phyloP scores from a whole-genome alignment of 306 rosid species.

The Sicyos edulis region DNA sequence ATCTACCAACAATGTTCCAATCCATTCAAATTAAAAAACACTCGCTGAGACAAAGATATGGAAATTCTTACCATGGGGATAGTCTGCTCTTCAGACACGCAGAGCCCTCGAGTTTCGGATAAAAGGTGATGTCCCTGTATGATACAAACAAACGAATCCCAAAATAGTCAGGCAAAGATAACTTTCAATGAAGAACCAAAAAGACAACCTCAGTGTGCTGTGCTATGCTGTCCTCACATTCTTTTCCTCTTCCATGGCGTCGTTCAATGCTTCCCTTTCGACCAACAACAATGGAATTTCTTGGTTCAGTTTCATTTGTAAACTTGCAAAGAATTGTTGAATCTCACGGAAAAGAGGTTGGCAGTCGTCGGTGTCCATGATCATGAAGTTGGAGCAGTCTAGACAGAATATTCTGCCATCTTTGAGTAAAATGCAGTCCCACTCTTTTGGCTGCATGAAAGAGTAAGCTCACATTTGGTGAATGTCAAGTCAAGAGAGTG shows the following conservation, averaged over 20 bases:
- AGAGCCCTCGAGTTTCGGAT: constrained; percentile 93
- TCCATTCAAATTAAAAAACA: not conserved
- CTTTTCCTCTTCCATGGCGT: constrained; percentile 87
- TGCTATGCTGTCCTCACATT: constrained; percentile 49
- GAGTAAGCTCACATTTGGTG: not conserved
- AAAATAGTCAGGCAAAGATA: not conserved
- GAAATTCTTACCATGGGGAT: constrained; percentile 3
- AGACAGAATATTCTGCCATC: constrained; percentile 86
- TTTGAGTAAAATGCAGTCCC: constrained; percentile 64
- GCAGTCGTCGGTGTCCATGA: constrained; percentile 91
- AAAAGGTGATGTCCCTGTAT: constrained; percentile 77
- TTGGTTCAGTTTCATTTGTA: constrained; percentile 88
- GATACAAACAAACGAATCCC: constrained; percentile 22
- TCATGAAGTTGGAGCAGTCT: constrained; percentile 79
- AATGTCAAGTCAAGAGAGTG: not conserved
- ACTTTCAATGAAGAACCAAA: not conserved
- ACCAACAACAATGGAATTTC: constrained; percentile 93
- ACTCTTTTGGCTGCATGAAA: constrained; percentile 58
- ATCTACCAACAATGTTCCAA: constrained; percentile 39
- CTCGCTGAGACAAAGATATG: not conserved
- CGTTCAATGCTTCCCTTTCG: constrained; percentile 90
- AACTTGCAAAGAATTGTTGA: constrained; percentile 79
- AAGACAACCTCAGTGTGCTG: not conserved
- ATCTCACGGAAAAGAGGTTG: constrained; percentile 91
- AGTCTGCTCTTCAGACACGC: constrained; percentile 87